Evolutionary conservation across 345 rosid species (phyloP).

Genomic region (Pistacia vera): DNA sequence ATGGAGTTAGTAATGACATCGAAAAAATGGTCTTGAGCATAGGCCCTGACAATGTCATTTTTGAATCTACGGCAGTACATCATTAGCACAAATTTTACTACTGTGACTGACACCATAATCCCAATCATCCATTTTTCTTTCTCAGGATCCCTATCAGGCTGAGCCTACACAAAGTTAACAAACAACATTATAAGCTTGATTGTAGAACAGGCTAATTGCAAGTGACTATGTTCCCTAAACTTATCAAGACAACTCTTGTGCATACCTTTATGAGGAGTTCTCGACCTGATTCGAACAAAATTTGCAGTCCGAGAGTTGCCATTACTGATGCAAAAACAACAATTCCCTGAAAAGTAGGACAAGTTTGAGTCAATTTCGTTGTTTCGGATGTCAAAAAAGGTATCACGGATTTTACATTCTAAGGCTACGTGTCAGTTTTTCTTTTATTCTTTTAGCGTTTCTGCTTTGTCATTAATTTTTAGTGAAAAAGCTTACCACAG

Average conservation of each 20-base stretch:
- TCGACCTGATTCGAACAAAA: constrained; percentile 59
- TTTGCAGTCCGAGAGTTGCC: constrained; percentile 61
- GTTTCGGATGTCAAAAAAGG: no score
- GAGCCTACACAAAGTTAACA: constrained; percentile 29
- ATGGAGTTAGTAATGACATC: constrained; percentile 59
- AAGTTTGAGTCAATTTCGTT: no score
- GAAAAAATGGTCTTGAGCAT: constrained; percentile 57
- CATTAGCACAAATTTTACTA: constrained; percentile 40
- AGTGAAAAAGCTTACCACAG: constrained; percentile 52
- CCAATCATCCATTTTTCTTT: constrained; percentile 65
- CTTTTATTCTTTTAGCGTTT: no score
- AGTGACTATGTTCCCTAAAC: neutral
- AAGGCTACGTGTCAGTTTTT: neutral
- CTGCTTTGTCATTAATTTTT: no score
- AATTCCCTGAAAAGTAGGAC: constrained; percentile 40
- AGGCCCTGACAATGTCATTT: constrained; percentile 48
- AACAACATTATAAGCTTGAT: neutral
- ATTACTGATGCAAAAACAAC: constrained; percentile 57
- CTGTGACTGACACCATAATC: constrained; percentile 52
- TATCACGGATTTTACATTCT: neutral
- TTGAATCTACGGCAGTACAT: constrained; percentile 45
- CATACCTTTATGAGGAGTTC: constrained; percentile 43
- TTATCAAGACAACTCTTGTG: neutral
- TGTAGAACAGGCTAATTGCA: neutral
- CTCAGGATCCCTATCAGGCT: constrained; percentile 47